These are phyloP conservation scores for Claviceps pazoutovae DNA, from an alignment of 2,329 filamentous ascomycete species.

Conservation along the genomic window DNA sequence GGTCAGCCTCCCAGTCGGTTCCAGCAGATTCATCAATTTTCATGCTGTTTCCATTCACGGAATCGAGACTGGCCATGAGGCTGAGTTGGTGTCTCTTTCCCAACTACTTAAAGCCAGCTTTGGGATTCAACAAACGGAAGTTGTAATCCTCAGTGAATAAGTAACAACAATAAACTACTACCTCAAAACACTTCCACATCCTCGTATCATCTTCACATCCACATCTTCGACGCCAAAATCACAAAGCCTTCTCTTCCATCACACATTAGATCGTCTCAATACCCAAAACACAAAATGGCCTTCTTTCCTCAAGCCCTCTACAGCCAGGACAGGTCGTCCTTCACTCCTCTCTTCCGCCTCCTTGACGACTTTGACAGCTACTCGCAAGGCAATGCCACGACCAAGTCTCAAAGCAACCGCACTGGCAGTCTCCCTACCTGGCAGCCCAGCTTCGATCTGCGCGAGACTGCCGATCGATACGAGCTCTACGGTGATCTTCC, in stretches of 20 bases:
- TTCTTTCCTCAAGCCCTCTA: conserved; percentile 43
- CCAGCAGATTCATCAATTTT: conserved; percentile 9
- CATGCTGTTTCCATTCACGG: neutral
- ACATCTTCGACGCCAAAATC: neutral
- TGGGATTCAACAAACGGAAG: neutral
- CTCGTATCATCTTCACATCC: neutral
- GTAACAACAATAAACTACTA: neutral
- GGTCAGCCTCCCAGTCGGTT: conserved; percentile 9
- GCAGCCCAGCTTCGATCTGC: conserved; percentile 66
- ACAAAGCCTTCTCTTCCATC: neutral
- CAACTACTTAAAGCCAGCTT: neutral
- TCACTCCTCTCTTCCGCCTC: conserved; percentile 48
- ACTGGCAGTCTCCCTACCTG: conserved; percentile 36
- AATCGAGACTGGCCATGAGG: neutral
- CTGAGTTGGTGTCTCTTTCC: neutral
- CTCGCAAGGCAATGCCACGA: conserved; percentile 21
- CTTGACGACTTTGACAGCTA: conserved; percentile 51
- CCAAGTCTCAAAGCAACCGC: conserved; percentile 14
- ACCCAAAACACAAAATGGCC: conserved; percentile 40
- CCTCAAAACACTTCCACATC: neutral
- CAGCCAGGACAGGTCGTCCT: conserved; percentile 35
- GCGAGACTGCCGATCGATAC: conserved; percentile 53
- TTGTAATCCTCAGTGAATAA: neutral
- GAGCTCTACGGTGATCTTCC: conserved; percentile 72
- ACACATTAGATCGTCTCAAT: conserved; percentile 9